phyloP scores from a whole-genome alignment of 768 basidiomycete species.

The Russula lepida region DNA sequence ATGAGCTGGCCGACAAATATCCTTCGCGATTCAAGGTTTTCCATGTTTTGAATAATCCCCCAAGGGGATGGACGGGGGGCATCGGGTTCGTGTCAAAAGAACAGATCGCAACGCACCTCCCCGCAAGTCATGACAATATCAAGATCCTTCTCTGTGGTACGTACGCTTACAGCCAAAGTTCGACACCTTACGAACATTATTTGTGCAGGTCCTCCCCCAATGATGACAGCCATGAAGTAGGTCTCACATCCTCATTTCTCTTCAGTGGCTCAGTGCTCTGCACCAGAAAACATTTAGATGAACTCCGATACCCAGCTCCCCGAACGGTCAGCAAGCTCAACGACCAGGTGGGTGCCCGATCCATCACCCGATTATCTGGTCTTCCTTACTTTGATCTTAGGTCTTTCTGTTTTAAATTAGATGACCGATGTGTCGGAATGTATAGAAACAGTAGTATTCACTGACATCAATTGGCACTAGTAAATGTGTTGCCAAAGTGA shows the following conservation, averaged over 20 bases:
- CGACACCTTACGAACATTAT: background rate
- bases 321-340: constrained; percentile 87
- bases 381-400: constrained; percentile 25
- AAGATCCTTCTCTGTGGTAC: constrained; percentile 84
- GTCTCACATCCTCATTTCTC: constrained; percentile 24
- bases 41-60: constrained; percentile 94
- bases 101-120: constrained; percentile 78
- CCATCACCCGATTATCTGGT: background rate
- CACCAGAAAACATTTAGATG: constrained; percentile 76
- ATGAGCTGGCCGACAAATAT: constrained; percentile 60
- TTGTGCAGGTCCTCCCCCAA: constrained; percentile 56
- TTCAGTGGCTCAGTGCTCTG: constrained; percentile 11
- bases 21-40: constrained; percentile 65
- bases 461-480: background rate
- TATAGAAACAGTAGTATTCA: background rate
- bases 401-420: constrained; percentile 35
- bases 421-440: background rate
- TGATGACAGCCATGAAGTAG: constrained; percentile 74
- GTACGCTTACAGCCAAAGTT: constrained; percentile 3
- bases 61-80: constrained; percentile 77
- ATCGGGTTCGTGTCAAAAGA: constrained; percentile 91
- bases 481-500: background rate
- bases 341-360: constrained; percentile 56
- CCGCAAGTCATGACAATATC: constrained; percentile 53
- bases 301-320: constrained; percentile 81